Evolutionary conservation across 1,284 basidiomycete species (phyloP).

Genomic region (Apiotrichum domesticum): DNA sequence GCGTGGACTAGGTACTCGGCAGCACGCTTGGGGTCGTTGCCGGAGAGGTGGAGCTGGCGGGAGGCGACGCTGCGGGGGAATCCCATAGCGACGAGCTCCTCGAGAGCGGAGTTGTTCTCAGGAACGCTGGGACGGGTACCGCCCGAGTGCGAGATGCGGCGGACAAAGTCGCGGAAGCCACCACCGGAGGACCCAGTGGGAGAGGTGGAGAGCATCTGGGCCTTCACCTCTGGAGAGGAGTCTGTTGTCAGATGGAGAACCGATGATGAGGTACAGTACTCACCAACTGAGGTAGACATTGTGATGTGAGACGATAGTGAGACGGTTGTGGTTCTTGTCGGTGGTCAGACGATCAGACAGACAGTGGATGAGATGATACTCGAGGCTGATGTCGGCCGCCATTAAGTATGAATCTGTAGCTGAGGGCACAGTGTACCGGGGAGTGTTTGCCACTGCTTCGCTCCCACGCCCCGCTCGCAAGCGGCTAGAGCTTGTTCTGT

Average conservation of each 20-base stretch:
- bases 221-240: background rate
- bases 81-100: slow-evolving; percentile 14
- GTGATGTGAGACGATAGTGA: background rate
- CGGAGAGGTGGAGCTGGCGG: slow-evolving; percentile 7
- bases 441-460: background rate
- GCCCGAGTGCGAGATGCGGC: slow-evolving; percentile 10
- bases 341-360: too few relatives aligned
- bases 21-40: slow-evolving; percentile 6
- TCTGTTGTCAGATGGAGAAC: background rate
- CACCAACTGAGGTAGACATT: too few relatives aligned
- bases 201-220: background rate
- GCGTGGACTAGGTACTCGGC: slow-evolving; percentile 17
- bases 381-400: background rate
- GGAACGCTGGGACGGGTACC: background rate
- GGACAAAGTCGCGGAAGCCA: slow-evolving; percentile 9
- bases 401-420: too few relatives aligned
- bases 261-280: too few relatives aligned
- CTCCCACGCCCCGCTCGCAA: background rate
- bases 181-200: background rate
- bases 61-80: slow-evolving; percentile 10
- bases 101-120: background rate
- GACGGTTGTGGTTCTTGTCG: too few relatives aligned
- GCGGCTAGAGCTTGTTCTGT: background rate
- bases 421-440: too few relatives aligned
- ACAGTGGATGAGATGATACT: background rate